Percentiles rank a stretch among this genome's conserved stretches.
phyloP scores from a whole-genome alignment of 768 basidiomycete genomes.

The Trametes maxima region DNA sequence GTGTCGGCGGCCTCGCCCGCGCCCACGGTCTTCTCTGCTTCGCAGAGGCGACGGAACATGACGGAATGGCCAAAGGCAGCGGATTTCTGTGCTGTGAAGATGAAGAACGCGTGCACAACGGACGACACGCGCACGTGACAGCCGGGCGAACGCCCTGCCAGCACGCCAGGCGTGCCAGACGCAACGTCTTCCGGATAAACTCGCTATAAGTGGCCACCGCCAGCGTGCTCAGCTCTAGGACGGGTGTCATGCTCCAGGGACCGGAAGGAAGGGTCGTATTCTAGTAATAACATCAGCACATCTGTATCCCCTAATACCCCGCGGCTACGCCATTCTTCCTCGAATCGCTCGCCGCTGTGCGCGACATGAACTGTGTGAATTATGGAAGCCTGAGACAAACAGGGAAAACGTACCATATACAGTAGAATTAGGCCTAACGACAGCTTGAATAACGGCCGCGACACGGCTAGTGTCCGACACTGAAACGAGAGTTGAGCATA shows the following conservation, averaged over 20 bases:
- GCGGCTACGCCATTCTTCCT: conserved; percentile 92
- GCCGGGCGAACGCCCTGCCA: neutral
- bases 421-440: conserved; percentile 51
- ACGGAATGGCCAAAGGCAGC: neutral
- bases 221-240: neutral
- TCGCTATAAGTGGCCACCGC: neutral
- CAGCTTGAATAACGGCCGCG: conserved; percentile 74
- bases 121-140: conserved; percentile 3
- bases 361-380: neutral
- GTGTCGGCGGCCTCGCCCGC: conserved; percentile 7
- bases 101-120: neutral
- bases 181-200: conserved; percentile 2
- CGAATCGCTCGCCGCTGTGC: conserved; percentile 82
- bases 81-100: no score
- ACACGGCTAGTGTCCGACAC: conserved; percentile 71
- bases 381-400: conserved; percentile 1
- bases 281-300: conserved; percentile 8
- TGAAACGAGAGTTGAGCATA: conserved; percentile 25
- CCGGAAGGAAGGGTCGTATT: conserved; percentile 1
- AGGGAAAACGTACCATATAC: conserved; percentile 56
- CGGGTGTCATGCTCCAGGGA: neutral
- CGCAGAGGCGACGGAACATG: neutral
- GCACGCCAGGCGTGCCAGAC: neutral
- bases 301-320: conserved; percentile 58
- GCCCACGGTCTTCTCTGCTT: neutral